Conservation (phyloP, 2,329 filamentous ascomycete genomes). For the Epicoccum nigrum region DNA sequence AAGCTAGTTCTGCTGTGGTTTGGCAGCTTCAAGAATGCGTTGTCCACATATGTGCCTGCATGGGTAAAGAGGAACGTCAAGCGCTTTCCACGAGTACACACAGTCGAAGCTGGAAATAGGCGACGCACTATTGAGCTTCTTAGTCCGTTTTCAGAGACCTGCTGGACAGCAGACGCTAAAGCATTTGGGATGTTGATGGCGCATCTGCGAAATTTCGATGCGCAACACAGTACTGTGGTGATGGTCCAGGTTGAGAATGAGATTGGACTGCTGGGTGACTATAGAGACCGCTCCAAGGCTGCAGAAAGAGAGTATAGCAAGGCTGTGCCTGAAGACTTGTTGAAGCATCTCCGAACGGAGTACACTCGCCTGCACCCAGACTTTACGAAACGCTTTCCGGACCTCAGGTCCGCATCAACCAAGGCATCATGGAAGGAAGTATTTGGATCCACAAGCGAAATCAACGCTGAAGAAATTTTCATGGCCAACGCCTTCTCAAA, state of each 20-base stretch:
- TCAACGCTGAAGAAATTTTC: constrained; percentile 53
- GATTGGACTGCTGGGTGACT: constrained; percentile 59
- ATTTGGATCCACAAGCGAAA: constrained; percentile 47
- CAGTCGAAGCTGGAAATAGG: constrained; percentile 27
- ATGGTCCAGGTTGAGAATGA: constrained; percentile 67
- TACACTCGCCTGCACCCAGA: constrained; percentile 27
- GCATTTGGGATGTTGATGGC: constrained; percentile 50
- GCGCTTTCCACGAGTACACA: constrained; percentile 38
- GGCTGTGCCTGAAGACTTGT: constrained; percentile 47
- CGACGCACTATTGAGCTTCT: constrained; percentile 29
- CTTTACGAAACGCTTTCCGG: constrained; percentile 37
- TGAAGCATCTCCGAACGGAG: constrained; percentile 35
- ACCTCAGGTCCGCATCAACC: constrained; percentile 18
- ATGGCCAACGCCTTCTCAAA: constrained; percentile 55
- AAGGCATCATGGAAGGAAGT: constrained; percentile 47
- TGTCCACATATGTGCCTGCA: constrained; percentile 35
- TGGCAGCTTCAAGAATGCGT: constrained; percentile 56
- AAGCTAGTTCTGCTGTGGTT: constrained; percentile 56
- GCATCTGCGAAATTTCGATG: constrained; percentile 54
- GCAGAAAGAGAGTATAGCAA: constrained; percentile 53
- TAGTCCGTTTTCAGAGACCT: constrained; percentile 45
- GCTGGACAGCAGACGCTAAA: constrained; percentile 46
- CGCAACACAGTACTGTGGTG: constrained; percentile 56
- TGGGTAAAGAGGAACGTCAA: constrained; percentile 44
- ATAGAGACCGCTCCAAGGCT: constrained; percentile 52